phyloP scores from a whole-genome alignment of 352 stramenopile genomes.

The Phytophthora vignae region DNA sequence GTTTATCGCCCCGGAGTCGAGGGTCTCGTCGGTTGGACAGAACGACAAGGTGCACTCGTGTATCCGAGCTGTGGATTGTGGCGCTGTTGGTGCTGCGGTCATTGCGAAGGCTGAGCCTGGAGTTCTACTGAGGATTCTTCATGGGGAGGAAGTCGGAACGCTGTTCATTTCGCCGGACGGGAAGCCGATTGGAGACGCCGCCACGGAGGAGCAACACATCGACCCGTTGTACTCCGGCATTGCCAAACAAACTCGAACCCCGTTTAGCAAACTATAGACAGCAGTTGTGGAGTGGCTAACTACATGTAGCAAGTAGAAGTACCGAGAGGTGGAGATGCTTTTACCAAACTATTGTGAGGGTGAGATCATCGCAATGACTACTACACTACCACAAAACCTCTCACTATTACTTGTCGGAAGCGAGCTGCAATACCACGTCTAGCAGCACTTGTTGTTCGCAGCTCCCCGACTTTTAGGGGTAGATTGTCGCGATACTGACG shows the following conservation, averaged over 20 bases:
- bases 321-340: neutral
- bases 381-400: neutral
- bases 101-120: conserved; percentile 73
- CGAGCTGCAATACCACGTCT: neutral
- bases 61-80: conserved; percentile 80
- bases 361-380: neutral
- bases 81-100: conserved; percentile 63
- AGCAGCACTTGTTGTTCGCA: conserved; percentile 28
- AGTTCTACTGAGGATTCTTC: conserved; percentile 65
- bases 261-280: conserved; percentile 50
- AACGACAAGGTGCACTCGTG: conserved; percentile 85
- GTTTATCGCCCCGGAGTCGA: conserved; percentile 41
- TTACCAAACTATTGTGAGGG: neutral
- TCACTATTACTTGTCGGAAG: neutral
- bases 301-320: too few species aligned
- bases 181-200: conserved; percentile 51
- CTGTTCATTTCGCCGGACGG: conserved; percentile 59
- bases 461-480: conserved; percentile 4
- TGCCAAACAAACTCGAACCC: conserved; percentile 20
- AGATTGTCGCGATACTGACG: conserved; percentile 6
- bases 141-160: conserved; percentile 72
- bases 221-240: conserved; percentile 79
- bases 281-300: too few species aligned
- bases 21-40: conserved; percentile 78
- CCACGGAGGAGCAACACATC: conserved; percentile 60